Evolutionary conservation across 371 early-diverging fungal species (phyloP).

Genomic region (Mucor plumbeus): DNA sequence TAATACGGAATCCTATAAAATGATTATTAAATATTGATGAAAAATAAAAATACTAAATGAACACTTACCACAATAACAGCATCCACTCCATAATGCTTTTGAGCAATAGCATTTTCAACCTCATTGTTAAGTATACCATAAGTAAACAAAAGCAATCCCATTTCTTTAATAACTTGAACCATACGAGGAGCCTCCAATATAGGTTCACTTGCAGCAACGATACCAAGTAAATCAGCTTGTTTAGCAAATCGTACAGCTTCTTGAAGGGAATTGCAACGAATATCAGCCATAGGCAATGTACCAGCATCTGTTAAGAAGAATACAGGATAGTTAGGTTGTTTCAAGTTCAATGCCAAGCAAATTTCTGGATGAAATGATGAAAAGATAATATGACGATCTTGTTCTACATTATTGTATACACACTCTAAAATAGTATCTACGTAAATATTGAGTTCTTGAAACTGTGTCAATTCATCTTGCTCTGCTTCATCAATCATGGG

Average conservation of each 20-base stretch:
- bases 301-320: constrained; percentile 94
- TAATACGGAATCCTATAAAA: constrained; percentile 57
- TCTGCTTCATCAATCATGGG: constrained; percentile 91
- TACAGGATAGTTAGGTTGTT: constrained; percentile 86
- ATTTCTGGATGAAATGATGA: constrained; percentile 95
- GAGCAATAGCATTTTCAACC: constrained; percentile 72
- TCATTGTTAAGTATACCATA: constrained; percentile 89
- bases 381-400: constrained; percentile 85
- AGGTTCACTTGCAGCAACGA: constrained; percentile 82
- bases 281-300: constrained; percentile 74
- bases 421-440: constrained; percentile 85
- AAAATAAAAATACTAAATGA: neutral
- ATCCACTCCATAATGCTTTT: constrained; percentile 80
- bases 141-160: constrained; percentile 80
- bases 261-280: constrained; percentile 83
- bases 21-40: neutral
- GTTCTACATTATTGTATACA: constrained; percentile 70
- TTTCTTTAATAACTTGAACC: constrained; percentile 72
- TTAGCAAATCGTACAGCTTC: constrained; percentile 87
- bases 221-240: constrained; percentile 76
- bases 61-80: constrained; percentile 76
- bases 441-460: constrained; percentile 86
- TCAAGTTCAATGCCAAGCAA: constrained; percentile 81
- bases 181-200: constrained; percentile 82
- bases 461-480: constrained; percentile 61